Evolutionary conservation across 352 stramenopile genomes (phyloP).

Genomic region (Phytopythium montanum): DNA sequence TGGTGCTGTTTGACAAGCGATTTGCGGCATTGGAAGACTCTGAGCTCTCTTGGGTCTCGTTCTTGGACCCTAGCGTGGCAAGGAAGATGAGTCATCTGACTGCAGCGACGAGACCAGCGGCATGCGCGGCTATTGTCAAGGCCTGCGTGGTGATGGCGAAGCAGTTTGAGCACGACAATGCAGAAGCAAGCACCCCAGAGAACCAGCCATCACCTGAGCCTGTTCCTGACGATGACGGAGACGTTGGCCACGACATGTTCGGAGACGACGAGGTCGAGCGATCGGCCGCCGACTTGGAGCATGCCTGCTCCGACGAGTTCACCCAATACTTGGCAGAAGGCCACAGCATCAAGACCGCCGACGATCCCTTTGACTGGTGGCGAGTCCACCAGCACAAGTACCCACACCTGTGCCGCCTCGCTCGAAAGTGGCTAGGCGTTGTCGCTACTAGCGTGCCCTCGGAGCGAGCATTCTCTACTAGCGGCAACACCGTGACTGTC

Average conservation of each 20-base stretch:
- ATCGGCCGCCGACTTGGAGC: not conserved
- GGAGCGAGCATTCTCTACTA: conserved; percentile 16
- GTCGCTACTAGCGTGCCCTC: conserved; percentile 14
- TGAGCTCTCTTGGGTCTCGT: not conserved
- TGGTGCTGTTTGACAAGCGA: not conserved
- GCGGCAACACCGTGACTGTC: conserved; percentile 11
- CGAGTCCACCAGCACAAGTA: not conserved
- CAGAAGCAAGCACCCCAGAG: not conserved
- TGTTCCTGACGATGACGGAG: not conserved
- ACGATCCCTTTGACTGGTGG: conserved; percentile 3
- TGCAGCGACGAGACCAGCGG: not conserved
- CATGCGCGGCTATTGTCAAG: not conserved
- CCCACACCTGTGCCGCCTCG: conserved; percentile 1
- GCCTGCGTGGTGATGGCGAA: not conserved
- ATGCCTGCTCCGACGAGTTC: not conserved
- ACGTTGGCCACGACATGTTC: not conserved
- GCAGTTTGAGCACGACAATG: not conserved
- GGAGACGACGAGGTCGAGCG: not conserved
- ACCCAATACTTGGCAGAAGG: not conserved
- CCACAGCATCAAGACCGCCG: not conserved
- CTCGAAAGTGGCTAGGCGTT: not conserved
- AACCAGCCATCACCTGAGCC: not conserved
- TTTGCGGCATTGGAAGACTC: not conserved
- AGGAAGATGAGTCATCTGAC: not conserved
- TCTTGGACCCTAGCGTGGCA: not conserved